Percentiles rank a stretch among this genome's conserved stretches.
Conservation (phyloP, 306 rosid species). For the Amphicarpaea edgeworthii region DNA sequence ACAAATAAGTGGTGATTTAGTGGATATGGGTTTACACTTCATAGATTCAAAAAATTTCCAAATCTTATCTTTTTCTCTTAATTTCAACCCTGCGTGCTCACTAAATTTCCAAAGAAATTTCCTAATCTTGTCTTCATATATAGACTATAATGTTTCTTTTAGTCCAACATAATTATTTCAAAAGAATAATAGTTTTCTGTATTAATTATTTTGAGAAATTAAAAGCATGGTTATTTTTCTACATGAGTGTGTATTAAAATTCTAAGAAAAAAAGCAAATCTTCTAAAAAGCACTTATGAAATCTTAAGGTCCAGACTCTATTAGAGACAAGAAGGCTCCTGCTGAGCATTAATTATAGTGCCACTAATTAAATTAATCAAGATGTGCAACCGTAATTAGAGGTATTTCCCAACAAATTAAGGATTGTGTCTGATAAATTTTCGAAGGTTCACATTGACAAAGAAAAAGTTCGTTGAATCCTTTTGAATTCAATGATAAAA, state of each 20-base stretch:
- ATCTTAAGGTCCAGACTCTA: neutral
- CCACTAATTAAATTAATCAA: neutral
- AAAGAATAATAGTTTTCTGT: neutral
- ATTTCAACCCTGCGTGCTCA: too few species aligned
- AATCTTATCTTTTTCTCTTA: too few species aligned
- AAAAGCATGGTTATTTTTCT: neutral
- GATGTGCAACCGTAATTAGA: neutral
- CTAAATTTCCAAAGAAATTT: too few species aligned
- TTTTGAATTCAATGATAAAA: neutral
- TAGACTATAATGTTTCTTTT: neutral
- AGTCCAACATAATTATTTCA: neutral
- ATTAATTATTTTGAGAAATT: neutral
- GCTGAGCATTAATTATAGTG: too few species aligned
- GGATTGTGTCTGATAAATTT: neutral
- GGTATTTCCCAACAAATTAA: neutral
- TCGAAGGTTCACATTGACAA: neutral
- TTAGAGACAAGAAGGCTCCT: neutral
- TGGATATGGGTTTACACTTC: neutral
- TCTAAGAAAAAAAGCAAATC: neutral
- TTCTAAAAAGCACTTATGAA: neutral
- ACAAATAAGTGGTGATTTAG: neutral
- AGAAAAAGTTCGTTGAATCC: slow-evolving; percentile 3
- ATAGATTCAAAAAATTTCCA: neutral
- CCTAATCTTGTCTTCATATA: neutral
- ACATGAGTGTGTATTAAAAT: neutral